phyloP scores from a whole-genome alignment of 2,329 filamentous ascomycete genomes.

The Cordyceps militaris region DNA sequence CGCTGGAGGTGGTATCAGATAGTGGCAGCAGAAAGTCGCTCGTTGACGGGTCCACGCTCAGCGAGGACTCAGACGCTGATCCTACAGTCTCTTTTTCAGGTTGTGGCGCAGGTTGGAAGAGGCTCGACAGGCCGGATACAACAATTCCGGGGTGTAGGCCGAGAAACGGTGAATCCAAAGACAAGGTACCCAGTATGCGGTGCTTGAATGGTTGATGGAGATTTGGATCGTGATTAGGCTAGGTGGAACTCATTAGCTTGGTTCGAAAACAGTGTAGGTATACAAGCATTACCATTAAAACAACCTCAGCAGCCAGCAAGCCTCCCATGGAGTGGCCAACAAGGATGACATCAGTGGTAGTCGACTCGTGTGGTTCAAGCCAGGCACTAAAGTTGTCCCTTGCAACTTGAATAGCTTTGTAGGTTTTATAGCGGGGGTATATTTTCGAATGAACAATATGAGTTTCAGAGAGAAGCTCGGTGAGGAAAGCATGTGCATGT shows the following conservation, averaged over 20 bases:
- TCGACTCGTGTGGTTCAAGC: constrained; percentile 69
- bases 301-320: constrained; percentile 71
- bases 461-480: constrained; percentile 57
- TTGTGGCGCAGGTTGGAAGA: constrained; percentile 51
- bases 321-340: constrained; percentile 90
- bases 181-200: constrained; percentile 70
- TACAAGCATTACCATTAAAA: constrained; percentile 46
- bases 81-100: neutral
- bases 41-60: constrained; percentile 10
- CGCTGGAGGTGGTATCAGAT: constrained; percentile 7
- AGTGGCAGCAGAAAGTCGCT: neutral
- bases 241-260: neutral
- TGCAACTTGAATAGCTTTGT: constrained; percentile 63
- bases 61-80: neutral
- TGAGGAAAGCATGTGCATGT: constrained; percentile 72
- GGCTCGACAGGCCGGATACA: constrained; percentile 69
- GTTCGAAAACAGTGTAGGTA: neutral
- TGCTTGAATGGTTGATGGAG: constrained; percentile 51
- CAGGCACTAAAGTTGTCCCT: constrained; percentile 78
- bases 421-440: constrained; percentile 73
- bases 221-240: constrained; percentile 30
- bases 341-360: constrained; percentile 70
- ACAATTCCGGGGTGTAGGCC: constrained; percentile 86
- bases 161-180: constrained; percentile 79
- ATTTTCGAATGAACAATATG: constrained; percentile 83